A percentile compares a stretch with the other conserved stretches of the same genome.
These are phyloP conservation scores for Elsinoe arachidis DNA, from an alignment of 2,329 filamentous ascomycete genomes.

Conservation along the genomic window DNA sequence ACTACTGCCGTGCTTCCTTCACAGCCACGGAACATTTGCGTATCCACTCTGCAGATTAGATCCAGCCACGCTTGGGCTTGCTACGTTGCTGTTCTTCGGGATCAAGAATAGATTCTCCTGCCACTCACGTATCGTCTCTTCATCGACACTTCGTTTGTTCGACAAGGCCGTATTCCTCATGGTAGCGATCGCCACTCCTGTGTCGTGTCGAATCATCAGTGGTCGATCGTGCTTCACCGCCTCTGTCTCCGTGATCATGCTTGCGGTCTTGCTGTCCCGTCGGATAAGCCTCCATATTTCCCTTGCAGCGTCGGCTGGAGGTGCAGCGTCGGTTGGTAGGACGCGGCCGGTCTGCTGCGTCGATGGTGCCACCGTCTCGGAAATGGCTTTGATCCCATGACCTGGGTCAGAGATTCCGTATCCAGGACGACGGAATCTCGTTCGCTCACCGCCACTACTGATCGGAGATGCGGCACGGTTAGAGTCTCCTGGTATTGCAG, in stretches of 20 bases:
- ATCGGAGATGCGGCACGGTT: not conserved
- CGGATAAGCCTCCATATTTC: constrained; percentile 33
- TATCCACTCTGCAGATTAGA: not conserved
- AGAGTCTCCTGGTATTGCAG: too few relatives aligned
- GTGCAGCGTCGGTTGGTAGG: not conserved
- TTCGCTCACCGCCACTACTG: not conserved
- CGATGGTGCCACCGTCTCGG: not conserved
- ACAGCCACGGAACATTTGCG: constrained; percentile 10
- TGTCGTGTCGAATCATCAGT: not conserved
- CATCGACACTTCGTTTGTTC: constrained; percentile 34
- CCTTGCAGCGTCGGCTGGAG: constrained; percentile 25
- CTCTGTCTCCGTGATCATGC: not conserved
- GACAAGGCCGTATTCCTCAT: constrained; percentile 28
- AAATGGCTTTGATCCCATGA: not conserved
- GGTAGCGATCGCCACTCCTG: constrained; percentile 16
- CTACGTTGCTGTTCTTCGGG: not conserved
- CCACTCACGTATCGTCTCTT: constrained; percentile 32
- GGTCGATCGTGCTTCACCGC: not conserved
- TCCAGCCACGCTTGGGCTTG: not conserved
- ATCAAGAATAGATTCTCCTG: constrained; percentile 14
- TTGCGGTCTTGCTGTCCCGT: constrained; percentile 15
- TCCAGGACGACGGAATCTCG: constrained; percentile 5
- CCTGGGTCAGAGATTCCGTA: constrained; percentile 1
- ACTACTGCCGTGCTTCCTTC: not conserved
- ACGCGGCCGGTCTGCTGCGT: not conserved